Evolutionary conservation across 208 protist genomes (phyloP).

Genomic region (Trypanosoma scelopori): DNA sequence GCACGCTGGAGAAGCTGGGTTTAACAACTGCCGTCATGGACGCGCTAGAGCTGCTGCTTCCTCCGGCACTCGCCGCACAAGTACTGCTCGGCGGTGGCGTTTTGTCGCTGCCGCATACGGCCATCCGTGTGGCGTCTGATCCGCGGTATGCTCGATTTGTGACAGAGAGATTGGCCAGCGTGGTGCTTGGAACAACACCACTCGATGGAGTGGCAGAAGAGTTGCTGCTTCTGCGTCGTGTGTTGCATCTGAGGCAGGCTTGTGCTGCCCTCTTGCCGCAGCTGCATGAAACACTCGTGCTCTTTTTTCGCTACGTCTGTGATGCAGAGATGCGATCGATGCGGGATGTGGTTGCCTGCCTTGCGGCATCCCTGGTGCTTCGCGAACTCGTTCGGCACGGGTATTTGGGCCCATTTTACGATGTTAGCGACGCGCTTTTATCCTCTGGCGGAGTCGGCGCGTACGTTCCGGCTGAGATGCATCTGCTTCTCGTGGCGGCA

Average conservation of each 20-base stretch:
- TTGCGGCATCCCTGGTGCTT: conserved; percentile 38
- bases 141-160: conserved; percentile 32
- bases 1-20: conserved; percentile 44
- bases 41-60: conserved; percentile 32
- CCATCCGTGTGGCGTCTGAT: conserved; percentile 32
- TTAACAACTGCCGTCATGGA: conserved; percentile 35
- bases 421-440: conserved; percentile 43
- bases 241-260: conserved; percentile 33
- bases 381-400: conserved; percentile 36
- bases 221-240: conserved; percentile 38
- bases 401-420: conserved; percentile 29
- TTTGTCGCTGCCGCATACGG: conserved; percentile 13
- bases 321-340: conserved; percentile 19
- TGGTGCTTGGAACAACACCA: conserved; percentile 34
- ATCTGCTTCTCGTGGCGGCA: conserved; percentile 26
- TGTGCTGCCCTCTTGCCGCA: background rate
- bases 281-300: conserved; percentile 40
- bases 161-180: conserved; percentile 26
- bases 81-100: conserved; percentile 46
- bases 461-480: conserved; percentile 56
- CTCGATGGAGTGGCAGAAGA: conserved; percentile 32
- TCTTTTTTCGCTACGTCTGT: conserved; percentile 40
- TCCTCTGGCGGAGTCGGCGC: conserved; percentile 32
- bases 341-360: conserved; percentile 18
- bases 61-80: conserved; percentile 14